These are phyloP conservation scores for Myriosclerotinia duriaeana DNA, from an alignment of 2,329 filamentous ascomycete species.

Conservation along the genomic window DNA sequence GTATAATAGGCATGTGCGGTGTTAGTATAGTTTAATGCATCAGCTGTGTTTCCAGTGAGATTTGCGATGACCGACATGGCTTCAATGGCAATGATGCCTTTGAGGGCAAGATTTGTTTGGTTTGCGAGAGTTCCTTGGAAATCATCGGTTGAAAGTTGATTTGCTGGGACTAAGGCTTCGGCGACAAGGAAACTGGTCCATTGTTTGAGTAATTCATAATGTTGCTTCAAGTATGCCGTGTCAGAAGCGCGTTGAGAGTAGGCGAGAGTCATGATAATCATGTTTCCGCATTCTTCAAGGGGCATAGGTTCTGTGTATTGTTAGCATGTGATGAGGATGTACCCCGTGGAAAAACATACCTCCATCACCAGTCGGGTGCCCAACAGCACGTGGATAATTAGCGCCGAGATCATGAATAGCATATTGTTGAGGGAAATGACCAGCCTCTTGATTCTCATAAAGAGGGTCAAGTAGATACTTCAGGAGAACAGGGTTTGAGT, in stretches of 20 bases:
- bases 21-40: conserved; percentile 57
- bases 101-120: conserved; percentile 79
- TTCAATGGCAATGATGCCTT: conserved; percentile 79
- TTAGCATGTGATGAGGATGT: neutral
- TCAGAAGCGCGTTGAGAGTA: conserved; percentile 58
- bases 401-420: conserved; percentile 72
- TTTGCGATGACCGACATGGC: conserved; percentile 73
- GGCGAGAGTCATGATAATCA: conserved; percentile 81
- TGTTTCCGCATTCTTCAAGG: conserved; percentile 76
- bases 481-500: conserved; percentile 66
- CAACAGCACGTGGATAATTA: conserved; percentile 67
- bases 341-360: conserved; percentile 22
- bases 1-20: conserved; percentile 69
- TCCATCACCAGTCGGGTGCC: conserved; percentile 67
- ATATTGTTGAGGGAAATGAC: conserved; percentile 67
- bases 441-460: conserved; percentile 66
- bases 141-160: conserved; percentile 80
- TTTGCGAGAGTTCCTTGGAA: conserved; percentile 77
- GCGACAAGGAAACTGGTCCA: conserved; percentile 78
- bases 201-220: conserved; percentile 71
- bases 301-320: conserved; percentile 63
- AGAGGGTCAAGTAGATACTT: conserved; percentile 61
- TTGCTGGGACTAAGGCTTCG: conserved; percentile 69
- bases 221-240: conserved; percentile 57
- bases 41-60: conserved; percentile 56